Evolutionary conservation across 1,284 basidiomycete species (phyloP).

Genomic region (Ganoderma meredithae): DNA sequence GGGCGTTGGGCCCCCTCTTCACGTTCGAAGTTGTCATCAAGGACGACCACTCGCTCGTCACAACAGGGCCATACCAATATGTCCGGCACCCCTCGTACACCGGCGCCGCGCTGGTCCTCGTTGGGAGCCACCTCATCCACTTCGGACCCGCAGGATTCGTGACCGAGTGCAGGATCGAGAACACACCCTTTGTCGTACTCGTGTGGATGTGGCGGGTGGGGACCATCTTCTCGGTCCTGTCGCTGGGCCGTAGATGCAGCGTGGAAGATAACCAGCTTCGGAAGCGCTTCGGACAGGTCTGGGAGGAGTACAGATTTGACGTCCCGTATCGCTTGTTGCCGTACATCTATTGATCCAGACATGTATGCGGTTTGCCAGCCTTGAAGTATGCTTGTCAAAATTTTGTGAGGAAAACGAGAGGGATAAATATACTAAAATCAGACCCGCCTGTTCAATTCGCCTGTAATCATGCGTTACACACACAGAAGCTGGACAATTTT

Average conservation of each 20-base stretch:
- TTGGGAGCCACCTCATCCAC: constrained; percentile 30
- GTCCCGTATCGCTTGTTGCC: constrained; percentile 18
- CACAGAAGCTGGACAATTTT: too few relatives aligned
- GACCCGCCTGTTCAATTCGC: too few relatives aligned
- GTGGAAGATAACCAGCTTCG: constrained; percentile 23
- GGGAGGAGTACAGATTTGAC: constrained; percentile 18
- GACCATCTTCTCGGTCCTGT: constrained; percentile 16
- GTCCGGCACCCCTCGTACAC: constrained; percentile 41
- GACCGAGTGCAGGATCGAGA: constrained; percentile 17
- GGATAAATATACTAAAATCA: too few relatives aligned
- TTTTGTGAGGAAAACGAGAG: constrained; percentile 31
- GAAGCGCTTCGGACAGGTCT: constrained; percentile 20
- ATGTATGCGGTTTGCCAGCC: not conserved
- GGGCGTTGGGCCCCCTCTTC: constrained; percentile 35
- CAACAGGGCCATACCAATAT: constrained; percentile 36
- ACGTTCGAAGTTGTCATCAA: constrained; percentile 39
- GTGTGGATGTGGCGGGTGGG: constrained; percentile 5
- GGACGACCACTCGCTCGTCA: constrained; percentile 35
- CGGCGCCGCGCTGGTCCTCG: constrained; percentile 37
- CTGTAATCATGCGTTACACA: too few relatives aligned
- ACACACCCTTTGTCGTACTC: constrained; percentile 8
- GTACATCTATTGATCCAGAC: constrained; percentile 1
- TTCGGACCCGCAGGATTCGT: constrained; percentile 18
- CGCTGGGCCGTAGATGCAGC: constrained; percentile 20
- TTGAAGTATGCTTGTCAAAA: not conserved